Percentiles rank a stretch among this genome's conserved stretches.
phyloP scores from a whole-genome alignment of 306 rosid species.

The Canavalia gladiata region DNA sequence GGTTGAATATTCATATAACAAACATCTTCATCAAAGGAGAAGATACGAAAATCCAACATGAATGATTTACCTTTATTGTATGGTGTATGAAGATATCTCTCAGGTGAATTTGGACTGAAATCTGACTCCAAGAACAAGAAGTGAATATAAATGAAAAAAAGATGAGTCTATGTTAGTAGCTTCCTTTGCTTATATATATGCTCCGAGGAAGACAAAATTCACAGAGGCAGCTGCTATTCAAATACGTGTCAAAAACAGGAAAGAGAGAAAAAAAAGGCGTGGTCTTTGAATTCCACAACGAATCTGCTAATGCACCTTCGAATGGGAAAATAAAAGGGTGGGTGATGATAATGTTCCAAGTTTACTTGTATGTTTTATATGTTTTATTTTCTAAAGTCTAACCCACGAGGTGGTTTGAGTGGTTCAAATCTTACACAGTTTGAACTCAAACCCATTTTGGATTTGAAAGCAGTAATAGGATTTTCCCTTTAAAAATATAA shows the following conservation, averaged over 20 bases:
- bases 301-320: slow-evolving; percentile 35
- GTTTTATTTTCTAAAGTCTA: slow-evolving; percentile 47
- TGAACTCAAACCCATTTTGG: not conserved
- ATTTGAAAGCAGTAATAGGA: not conserved
- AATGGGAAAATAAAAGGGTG: slow-evolving; percentile 28
- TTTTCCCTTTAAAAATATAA: too few species aligned
- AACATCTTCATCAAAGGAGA: slow-evolving; percentile 2
- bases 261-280: not conserved
- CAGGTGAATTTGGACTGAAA: slow-evolving; percentile 13
- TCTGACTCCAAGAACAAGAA: slow-evolving; percentile 24
- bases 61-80: slow-evolving; percentile 44
- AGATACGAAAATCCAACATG: slow-evolving; percentile 7
- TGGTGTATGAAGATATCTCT: slow-evolving; percentile 18
- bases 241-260: slow-evolving; percentile 65
- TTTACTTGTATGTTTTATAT: not conserved
- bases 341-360: slow-evolving; percentile 36
- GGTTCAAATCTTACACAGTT: slow-evolving; percentile 58
- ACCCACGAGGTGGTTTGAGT: slow-evolving; percentile 65
- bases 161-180: slow-evolving; percentile 30
- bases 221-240: slow-evolving; percentile 36
- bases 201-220: slow-evolving; percentile 22
- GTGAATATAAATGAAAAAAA: slow-evolving; percentile 6
- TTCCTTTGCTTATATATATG: slow-evolving; percentile 39
- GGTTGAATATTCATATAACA: not conserved
- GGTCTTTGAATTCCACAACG: slow-evolving; percentile 59